phyloP scores from a whole-genome alignment of 2,329 filamentous ascomycete genomes.

The Cercospora brassicicola region DNA sequence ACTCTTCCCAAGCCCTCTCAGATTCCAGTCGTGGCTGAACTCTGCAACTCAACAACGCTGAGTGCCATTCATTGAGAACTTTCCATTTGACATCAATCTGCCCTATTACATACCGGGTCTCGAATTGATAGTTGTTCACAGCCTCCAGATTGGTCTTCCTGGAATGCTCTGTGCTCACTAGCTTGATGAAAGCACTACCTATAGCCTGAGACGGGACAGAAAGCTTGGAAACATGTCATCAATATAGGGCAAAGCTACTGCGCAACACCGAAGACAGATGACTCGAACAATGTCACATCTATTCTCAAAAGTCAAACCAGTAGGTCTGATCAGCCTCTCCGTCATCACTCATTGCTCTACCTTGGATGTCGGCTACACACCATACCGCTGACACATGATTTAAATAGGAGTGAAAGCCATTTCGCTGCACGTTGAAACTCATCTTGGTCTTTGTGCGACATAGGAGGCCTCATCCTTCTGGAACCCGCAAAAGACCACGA shows the following conservation, averaged over 20 bases:
- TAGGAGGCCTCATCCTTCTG: no score
- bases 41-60: background rate
- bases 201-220: background rate
- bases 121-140: background rate
- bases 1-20: background rate
- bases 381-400: no score
- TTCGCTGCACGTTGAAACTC: no score
- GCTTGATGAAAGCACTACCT: background rate
- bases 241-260: background rate
- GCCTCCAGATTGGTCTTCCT: background rate
- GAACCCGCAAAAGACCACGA: no score
- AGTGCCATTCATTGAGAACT: background rate
- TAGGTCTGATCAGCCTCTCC: no score
- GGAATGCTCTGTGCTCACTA: background rate
- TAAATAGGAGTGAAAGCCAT: no score
- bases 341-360: no score
- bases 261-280: background rate
- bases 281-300: background rate
- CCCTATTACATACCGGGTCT: background rate
- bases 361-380: no score
- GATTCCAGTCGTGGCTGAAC: no score
- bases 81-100: background rate
- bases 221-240: background rate
- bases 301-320: no score
- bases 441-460: no score